Base-by-base conservation (phyloP, 352 stramenopile genomes). In the Phytophthora sp. region DNA sequence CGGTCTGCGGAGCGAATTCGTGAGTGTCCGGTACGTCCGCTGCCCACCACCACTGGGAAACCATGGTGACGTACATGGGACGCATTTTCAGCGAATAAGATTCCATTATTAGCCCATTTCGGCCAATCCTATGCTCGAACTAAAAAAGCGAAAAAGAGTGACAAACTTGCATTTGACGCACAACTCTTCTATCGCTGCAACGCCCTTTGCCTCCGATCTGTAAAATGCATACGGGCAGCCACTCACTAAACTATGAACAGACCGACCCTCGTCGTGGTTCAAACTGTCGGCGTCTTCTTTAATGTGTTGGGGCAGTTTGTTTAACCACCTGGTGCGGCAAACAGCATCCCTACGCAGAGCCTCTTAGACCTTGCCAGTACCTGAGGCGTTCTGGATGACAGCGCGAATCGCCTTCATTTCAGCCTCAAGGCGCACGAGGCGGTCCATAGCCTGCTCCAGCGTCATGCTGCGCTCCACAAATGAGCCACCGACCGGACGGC, bases 401-500 rank as follows among this genome's bases (percentile, higher is more conserved):
- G 84, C 79, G 44, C 83, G 83, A 27, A 91, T 73, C 11, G 69
- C 77, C 71, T 88, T 89, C 71, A 90, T 79, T 61, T 91, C 83
- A 23, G 66, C 60, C 46, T 91, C 83, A 39, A 91, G 69, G 20
- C 83, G 83, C 58, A 71, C 74, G 21, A 91, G 73, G 57, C 83
- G 81, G 67, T 91, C 81, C 77, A 91, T 90, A 7, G 83, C 83
- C 64, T 90, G 80, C 50, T 91, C 83, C 20, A 91, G 58, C 35
- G 66, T 87, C 78, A 90, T 88, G 45, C 57, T 73, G 62, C 81
- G 79, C 55, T 90, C 80, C 30, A 74, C 56, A 63, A 82, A 83
- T 11, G 79, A 84, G 38, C 71, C 73, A 55, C 79, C 74, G 1
- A 94, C 86, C 20, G 86, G 75, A 23, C 86, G 86, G 18, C 86